Base-by-base conservation (phyloP, 2,329 filamentous ascomycete species). In the Monosporascus sp. region DNA sequence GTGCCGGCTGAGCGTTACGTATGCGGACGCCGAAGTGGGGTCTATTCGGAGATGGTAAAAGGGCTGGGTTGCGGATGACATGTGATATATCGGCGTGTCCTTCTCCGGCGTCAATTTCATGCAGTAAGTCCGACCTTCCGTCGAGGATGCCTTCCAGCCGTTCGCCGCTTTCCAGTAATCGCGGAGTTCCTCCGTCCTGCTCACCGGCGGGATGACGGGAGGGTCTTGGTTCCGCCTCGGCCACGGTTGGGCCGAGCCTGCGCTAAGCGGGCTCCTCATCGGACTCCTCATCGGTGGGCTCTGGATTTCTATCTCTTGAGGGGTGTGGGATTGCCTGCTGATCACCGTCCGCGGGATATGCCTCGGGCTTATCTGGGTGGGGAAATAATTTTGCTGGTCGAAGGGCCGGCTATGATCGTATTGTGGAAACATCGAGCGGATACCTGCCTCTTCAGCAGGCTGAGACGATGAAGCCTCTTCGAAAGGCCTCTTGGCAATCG, bases 381-480 rank as follows among this genome's bases (percentile, higher is more conserved):
- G 87, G 48, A 80, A 87, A 70, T 92, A 91, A 47, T 81, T 71
- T 64, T 92, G 88, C 53, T 84, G 81, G 52, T 83, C 77, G 3
- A 90, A 77, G 5, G 87, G 76, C 24, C 89, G 66, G 1, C 78
- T 79, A 3, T 84, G 85, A 63, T 92, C 85, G 65, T 91, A 91
- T 31, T 80, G 78, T 7, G 88, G 88, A 62, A 92, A 92, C 62
- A 92, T 91, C 24, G 88, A 91, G 35, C 81, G 79, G 61, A 88
- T 78, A 0, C 78, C 72, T 6, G 72, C 55, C 40, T 64, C 61
- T 3, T 53, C 48, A 26, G 57, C 55, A 58, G 67, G 49, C 22
- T 63, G 59, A 5, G 64, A 54, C 20, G 55, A 46, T 1, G 66
- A 46, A 8, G 70, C 67, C 24, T 74, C 72, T 26, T 63, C 64